Evolutionary conservation across 2,329 filamentous ascomycete genomes (phyloP).

Genomic region (Diaporthe batatas): DNA sequence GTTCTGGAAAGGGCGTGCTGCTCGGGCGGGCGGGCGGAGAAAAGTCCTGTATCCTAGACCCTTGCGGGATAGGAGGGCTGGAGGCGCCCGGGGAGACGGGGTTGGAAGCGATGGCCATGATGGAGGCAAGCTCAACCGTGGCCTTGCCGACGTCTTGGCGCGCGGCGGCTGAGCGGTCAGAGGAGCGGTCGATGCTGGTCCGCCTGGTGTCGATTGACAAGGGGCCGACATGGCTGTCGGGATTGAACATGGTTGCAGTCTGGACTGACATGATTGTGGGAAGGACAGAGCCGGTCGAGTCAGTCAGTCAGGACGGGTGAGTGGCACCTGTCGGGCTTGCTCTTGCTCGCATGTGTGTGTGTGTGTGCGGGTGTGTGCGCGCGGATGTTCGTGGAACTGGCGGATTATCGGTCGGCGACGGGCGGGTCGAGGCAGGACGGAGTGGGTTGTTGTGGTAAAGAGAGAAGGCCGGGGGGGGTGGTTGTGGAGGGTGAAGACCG

Average conservation of each 20-base stretch:
- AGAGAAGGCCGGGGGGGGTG: no score
- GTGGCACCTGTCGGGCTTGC: conserved; percentile 35
- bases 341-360: conserved; percentile 22
- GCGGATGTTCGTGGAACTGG: background rate
- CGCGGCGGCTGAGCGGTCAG: conserved; percentile 47
- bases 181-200: conserved; percentile 43
- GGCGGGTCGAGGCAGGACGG: background rate
- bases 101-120: conserved; percentile 64
- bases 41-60: conserved; percentile 60
- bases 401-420: background rate
- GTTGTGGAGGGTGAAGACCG: background rate
- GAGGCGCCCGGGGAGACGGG: conserved; percentile 68
- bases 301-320: conserved; percentile 37
- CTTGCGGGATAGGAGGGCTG: conserved; percentile 64
- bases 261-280: conserved; percentile 45
- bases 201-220: conserved; percentile 49
- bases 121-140: conserved; percentile 58
- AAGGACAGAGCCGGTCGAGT: conserved; percentile 33
- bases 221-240: conserved; percentile 45
- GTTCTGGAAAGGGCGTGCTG: conserved; percentile 71
- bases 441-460: background rate
- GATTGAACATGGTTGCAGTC: conserved; percentile 43
- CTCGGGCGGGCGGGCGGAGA: conserved; percentile 67
- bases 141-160: conserved; percentile 55
- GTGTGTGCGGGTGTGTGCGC: background rate